Evolutionary conservation across 2,329 filamentous ascomycete genomes (phyloP), one percentile per base, ranked within the genome.

Genomic region (Ophiostoma sp.): DNA sequence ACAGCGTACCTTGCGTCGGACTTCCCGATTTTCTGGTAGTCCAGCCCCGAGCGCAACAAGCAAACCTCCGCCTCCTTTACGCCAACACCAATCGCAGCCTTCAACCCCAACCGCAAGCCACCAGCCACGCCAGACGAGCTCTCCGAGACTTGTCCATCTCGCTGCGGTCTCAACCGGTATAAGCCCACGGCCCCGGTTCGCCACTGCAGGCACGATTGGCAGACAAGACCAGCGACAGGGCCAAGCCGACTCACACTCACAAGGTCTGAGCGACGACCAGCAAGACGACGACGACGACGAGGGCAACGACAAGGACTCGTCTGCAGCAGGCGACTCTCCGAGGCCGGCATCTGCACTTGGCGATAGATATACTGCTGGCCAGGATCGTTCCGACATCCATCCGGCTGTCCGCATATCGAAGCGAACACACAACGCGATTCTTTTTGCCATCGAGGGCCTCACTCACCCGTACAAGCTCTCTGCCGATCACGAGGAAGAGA

Each of bases 361-460:
- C 11, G 11, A 36, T 12, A 58, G 64, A n/a, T 42, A 74, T 75
- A 70, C 77, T 76, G 70, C 73, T 75, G 44, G 74, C 75, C 71
- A 70, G 74, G 67, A 73, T 68, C 76, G 72, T 70, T 75, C 77
- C 66, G 76, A 79, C 67, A 77, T 80, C 58, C 82, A 84, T 71
- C 81, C 81, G 6, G 79, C 80, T 67, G 77, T 84, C 70, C 87
- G 87, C 75, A 89, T 97, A 77, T 97, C 93, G 64, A 89, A 87
- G 74, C 88, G 91, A 72, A 97, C 92, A 64, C 91, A 92, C 72
- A 91, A 90, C 77, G 94, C 95, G 49, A 93, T 99, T 76, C 89
- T 96, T 74, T 98, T 91, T 82, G 88, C 93, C 49, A 86, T 98
- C 69, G 93, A 98, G 81, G 92, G 92, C 49, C 84, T 98, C 73